A percentile compares a stretch with the other conserved stretches of the same genome.
phyloP scores from a whole-genome alignment of 2,329 filamentous ascomycete species.

The Zymoseptoria ardabiliae region DNA sequence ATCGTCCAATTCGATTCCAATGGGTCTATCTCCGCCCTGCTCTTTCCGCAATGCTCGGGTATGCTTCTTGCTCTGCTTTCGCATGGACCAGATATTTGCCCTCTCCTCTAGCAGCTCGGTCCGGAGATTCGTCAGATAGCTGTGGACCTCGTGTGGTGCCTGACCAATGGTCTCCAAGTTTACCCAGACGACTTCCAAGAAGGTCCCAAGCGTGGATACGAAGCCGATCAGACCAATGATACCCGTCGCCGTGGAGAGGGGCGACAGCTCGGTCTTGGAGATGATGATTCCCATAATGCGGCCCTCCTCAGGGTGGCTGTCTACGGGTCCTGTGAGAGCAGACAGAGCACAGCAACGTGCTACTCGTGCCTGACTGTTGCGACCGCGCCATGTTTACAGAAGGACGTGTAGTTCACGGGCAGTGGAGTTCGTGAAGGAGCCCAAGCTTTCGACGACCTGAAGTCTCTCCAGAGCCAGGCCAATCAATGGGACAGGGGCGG shows the following conservation, averaged over 20 bases:
- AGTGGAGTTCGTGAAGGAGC: neutral
- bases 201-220: constrained; percentile 38
- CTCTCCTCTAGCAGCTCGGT: constrained; percentile 37
- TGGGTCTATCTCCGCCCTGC: constrained; percentile 11
- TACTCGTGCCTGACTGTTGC: neutral
- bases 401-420: neutral
- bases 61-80: constrained; percentile 13
- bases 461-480: neutral
- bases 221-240: constrained; percentile 38
- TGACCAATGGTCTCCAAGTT: constrained; percentile 33
- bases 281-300: constrained; percentile 27
- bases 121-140: constrained; percentile 35
- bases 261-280: constrained; percentile 26
- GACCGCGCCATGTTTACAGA: neutral
- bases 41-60: constrained; percentile 11
- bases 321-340: neutral
- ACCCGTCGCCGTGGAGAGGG: constrained; percentile 30
- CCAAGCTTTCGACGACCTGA: neutral
- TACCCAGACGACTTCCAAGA: constrained; percentile 36
- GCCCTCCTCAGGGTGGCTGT: neutral
- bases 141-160: constrained; percentile 34
- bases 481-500: neutral
- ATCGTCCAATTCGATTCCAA: constrained; percentile 28
- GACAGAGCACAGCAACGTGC: neutral
- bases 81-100: constrained; percentile 27